Conservation (phyloP, 768 basidiomycete genomes). For the Pleurotus salmoneostramineus region DNA sequence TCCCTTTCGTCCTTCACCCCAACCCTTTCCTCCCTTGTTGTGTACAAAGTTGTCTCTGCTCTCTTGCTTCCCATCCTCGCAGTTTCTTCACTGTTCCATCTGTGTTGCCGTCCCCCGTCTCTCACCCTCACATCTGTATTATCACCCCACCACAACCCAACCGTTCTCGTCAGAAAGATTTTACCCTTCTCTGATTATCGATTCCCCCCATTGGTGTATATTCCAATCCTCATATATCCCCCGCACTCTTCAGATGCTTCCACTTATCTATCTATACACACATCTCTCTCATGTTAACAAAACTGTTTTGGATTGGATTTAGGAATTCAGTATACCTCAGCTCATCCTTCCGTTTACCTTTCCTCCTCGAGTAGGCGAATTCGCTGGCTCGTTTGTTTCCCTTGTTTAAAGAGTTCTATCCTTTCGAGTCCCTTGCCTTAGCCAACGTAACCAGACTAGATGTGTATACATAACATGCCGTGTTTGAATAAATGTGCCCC, state of each 20-base stretch:
- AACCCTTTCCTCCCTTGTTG: neutral
- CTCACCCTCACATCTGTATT: constrained; percentile 3
- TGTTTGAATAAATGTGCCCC: neutral
- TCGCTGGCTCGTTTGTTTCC: neutral
- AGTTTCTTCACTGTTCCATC: neutral
- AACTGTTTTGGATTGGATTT: constrained; percentile 5
- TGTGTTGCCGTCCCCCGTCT: neutral
- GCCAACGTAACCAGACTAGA: neutral
- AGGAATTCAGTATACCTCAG: constrained; percentile 5
- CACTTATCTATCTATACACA: neutral
- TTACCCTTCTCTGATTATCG: neutral
- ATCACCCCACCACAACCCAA: neutral
- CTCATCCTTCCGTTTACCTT: neutral
- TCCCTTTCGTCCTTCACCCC: neutral
- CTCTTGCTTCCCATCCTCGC: constrained; percentile 2
- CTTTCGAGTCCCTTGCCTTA: neutral
- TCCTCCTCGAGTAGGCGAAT: neutral
- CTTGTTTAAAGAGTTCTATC: neutral
- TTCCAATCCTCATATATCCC: constrained; percentile 5
- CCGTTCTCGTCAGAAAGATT: neutral
- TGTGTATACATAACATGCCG: neutral
- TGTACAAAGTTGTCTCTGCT: constrained; percentile 7
- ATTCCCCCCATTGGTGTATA: constrained; percentile 2
- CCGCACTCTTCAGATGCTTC: neutral
- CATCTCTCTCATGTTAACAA: neutral